phyloP scores from a whole-genome alignment of 139 green algal genomes.

The Chlorella sp. region DNA sequence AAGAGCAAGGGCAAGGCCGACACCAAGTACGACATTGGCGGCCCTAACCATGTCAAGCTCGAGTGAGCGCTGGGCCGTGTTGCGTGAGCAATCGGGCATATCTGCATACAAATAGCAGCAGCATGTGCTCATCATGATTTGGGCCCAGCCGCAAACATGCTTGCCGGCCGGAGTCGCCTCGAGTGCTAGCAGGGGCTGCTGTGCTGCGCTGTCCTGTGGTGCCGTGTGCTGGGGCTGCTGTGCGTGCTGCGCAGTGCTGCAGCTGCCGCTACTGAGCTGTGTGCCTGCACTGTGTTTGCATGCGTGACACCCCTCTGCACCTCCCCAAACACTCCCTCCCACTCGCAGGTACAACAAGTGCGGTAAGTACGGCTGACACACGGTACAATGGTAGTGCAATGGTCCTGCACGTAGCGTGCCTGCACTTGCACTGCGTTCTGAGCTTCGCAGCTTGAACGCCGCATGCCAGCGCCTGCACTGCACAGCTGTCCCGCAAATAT shows the following conservation, averaged over 20 bases:
- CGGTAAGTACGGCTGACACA: too few relatives aligned
- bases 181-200: too few relatives aligned
- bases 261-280: background rate
- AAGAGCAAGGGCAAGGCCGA: constrained; percentile 13
- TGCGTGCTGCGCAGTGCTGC: background rate
- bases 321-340: too few relatives aligned
- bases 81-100: too few relatives aligned
- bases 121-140: background rate
- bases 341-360: background rate
- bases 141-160: background rate
- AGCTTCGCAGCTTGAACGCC: background rate
- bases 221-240: too few relatives aligned
- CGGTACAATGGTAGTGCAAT: too few relatives aligned
- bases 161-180: too few relatives aligned
- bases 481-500: background rate
- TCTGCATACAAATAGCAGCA: too few relatives aligned
- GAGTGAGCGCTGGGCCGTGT: background rate
- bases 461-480: background rate
- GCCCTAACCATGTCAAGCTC: constrained; percentile 36
- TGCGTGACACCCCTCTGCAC: background rate
- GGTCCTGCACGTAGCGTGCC: too few relatives aligned
- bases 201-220: too few relatives aligned
- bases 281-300: background rate
- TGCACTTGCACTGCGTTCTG: background rate
- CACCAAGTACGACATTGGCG: constrained; percentile 33